These are phyloP conservation scores for Boletus semigastroideus DNA, from an alignment of 1,284 basidiomycete genomes.

Conservation along the genomic window DNA sequence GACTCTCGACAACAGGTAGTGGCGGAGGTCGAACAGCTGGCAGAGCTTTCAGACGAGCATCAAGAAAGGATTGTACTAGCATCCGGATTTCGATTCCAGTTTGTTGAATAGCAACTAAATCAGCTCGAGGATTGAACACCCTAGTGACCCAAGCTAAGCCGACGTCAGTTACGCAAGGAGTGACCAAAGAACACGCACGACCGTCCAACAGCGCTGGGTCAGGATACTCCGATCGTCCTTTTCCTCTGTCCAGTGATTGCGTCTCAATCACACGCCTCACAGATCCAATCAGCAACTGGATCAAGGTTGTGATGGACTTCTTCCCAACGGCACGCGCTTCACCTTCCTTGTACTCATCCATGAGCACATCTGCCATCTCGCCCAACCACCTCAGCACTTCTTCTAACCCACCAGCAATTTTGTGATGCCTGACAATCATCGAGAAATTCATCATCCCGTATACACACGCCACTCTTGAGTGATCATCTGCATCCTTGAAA, in stretches of 20 bases:
- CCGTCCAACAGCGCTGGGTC: constrained; percentile 62
- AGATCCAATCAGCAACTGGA: constrained; percentile 59
- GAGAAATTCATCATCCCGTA: constrained; percentile 79
- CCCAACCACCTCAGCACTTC: constrained; percentile 68
- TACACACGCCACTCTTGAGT: constrained; percentile 73
- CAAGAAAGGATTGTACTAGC: constrained; percentile 64
- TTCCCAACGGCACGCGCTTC: constrained; percentile 13
- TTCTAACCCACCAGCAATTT: constrained; percentile 45
- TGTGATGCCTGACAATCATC: constrained; percentile 63
- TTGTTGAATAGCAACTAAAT: constrained; percentile 35
- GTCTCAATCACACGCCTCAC: constrained; percentile 62
- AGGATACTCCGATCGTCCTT: constrained; percentile 50
- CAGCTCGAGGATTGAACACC: constrained; percentile 50
- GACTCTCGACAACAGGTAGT: constrained; percentile 38
- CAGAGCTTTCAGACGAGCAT: constrained; percentile 53
- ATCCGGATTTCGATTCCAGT: constrained; percentile 30
- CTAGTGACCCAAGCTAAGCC: constrained; percentile 60
- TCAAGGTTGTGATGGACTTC: constrained; percentile 31
- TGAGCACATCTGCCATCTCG: constrained; percentile 59
- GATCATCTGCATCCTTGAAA: constrained; percentile 68
- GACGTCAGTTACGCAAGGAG: constrained; percentile 9
- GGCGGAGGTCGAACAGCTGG: constrained; percentile 46
- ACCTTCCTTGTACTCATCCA: constrained; percentile 52
- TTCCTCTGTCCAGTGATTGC: constrained; percentile 40
- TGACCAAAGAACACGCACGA: constrained; percentile 42